These are phyloP conservation scores for Phialemoniopsis sp. DNA, from an alignment of 2,329 filamentous ascomycete genomes.

Conservation along the genomic window DNA sequence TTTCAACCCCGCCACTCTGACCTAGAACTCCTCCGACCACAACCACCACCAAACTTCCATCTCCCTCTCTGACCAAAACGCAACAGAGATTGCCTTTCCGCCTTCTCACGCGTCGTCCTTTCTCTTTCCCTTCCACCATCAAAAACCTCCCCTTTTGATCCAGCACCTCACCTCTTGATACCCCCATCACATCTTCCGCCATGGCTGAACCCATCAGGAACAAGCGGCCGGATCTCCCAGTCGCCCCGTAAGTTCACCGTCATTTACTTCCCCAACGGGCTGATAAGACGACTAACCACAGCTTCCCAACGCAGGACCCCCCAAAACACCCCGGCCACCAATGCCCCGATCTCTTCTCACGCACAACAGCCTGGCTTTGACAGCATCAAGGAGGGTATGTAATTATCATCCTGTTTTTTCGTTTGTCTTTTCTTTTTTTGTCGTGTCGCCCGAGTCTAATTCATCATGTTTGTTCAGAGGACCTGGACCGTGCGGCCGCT, in stretches of 20 bases:
- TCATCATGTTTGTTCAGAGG: constrained; percentile 57
- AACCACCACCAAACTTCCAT: constrained; percentile 12
- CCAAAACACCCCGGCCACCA: constrained; percentile 94
- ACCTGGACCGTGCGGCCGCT: constrained; percentile 79
- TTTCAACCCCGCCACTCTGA: constrained; percentile 13
- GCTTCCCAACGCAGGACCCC: constrained; percentile 67
- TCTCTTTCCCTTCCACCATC: constrained; percentile 15
- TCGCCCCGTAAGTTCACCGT: constrained; percentile 51
- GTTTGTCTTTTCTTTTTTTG: not conserved
- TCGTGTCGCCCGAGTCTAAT: constrained; percentile 13
- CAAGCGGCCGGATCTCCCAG: constrained; percentile 52
- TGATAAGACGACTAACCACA: constrained; percentile 10
- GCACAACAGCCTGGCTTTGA: constrained; percentile 91
- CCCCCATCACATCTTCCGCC: constrained; percentile 3
- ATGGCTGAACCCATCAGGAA: constrained; percentile 64
- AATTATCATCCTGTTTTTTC: constrained; percentile 5
- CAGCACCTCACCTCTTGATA: not conserved
- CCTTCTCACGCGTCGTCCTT: constrained; percentile 13
- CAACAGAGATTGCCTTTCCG: too few relatives aligned
- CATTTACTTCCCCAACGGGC: constrained; percentile 8
- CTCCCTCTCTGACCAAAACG: constrained; percentile 15
- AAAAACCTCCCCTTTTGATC: not conserved
- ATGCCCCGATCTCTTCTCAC: constrained; percentile 95
- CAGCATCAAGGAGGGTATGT: constrained; percentile 95
- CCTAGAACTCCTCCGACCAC: too few relatives aligned